Evolutionary conservation across 2,329 filamentous ascomycete species (phyloP).

Genomic region (Juglanconis sp.): DNA sequence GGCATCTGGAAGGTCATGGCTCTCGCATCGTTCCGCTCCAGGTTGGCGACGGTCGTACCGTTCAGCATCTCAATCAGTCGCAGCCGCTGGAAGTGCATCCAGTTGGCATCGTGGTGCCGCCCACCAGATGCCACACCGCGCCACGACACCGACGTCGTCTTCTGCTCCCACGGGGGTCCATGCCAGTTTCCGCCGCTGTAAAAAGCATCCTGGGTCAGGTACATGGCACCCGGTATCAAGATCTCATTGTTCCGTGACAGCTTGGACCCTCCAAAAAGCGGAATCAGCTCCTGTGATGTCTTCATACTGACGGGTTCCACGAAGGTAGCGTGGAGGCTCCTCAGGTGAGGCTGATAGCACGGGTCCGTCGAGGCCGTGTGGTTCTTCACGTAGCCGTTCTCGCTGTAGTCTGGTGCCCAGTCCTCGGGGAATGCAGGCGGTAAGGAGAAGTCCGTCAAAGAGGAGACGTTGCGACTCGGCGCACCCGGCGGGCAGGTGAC

Average conservation of each 20-base stretch:
- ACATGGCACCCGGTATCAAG: conserved; percentile 60
- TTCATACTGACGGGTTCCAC: conserved; percentile 47
- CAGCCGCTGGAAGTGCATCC: conserved; percentile 69
- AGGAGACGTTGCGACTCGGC: conserved; percentile 38
- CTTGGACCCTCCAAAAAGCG: conserved; percentile 59
- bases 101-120: conserved; percentile 50
- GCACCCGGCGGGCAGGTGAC: conserved; percentile 56
- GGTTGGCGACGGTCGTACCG: conserved; percentile 49
- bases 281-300: conserved; percentile 49
- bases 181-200: conserved; percentile 56
- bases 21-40: conserved; percentile 39
- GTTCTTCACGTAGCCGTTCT: conserved; percentile 50
- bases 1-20: conserved; percentile 50
- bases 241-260: conserved; percentile 59
- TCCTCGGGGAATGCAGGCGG: conserved; percentile 19
- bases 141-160: conserved; percentile 57
- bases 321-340: conserved; percentile 50
- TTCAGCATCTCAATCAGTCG: conserved; percentile 69
- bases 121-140: conserved; percentile 64
- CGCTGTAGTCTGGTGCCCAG: conserved; percentile 26
- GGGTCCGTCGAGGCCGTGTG: conserved; percentile 53
- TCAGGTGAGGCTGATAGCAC: conserved; percentile 50
- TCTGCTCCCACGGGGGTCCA: conserved; percentile 57
- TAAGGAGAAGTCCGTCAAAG: conserved; percentile 33
- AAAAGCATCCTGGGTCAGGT: conserved; percentile 45